These are phyloP conservation scores for Avena insularis DNA, from an alignment of 176 grass and related monocot species.

Conservation along the genomic window DNA sequence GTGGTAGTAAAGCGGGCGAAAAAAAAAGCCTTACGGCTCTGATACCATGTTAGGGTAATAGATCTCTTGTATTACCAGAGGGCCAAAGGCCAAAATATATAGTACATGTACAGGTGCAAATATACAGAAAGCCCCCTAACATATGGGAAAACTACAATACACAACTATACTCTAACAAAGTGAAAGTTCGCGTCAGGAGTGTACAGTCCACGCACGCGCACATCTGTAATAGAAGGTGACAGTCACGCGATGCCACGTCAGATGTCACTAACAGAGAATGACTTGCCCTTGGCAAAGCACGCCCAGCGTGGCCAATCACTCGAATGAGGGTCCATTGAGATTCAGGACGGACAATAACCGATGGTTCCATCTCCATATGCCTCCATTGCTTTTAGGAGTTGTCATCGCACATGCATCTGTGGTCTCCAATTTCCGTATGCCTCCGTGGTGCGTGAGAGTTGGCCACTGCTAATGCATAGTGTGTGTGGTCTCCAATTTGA, in stretches of 20 bases:
- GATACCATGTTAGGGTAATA: too few species aligned
- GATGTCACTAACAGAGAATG: neutral
- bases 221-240: neutral
- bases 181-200: too few species aligned
- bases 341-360: neutral
- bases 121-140: too few species aligned
- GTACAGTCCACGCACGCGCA: too few species aligned
- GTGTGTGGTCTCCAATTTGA: neutral
- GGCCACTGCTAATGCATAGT: neutral
- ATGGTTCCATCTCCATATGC: neutral
- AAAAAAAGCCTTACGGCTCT: too few species aligned
- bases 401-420: neutral
- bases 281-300: neutral
- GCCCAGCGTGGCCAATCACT: neutral
- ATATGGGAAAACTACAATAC: too few species aligned
- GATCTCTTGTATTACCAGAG: too few species aligned
- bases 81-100: too few species aligned
- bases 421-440: slow-evolving; percentile 4
- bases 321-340: neutral
- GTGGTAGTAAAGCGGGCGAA: too few species aligned
- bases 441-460: neutral
- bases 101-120: too few species aligned
- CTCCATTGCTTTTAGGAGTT: neutral
- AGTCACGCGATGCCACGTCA: neutral
- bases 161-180: too few species aligned